Conservation (phyloP, 176 grass and related monocot species). For the Avena atlantica region DNA sequence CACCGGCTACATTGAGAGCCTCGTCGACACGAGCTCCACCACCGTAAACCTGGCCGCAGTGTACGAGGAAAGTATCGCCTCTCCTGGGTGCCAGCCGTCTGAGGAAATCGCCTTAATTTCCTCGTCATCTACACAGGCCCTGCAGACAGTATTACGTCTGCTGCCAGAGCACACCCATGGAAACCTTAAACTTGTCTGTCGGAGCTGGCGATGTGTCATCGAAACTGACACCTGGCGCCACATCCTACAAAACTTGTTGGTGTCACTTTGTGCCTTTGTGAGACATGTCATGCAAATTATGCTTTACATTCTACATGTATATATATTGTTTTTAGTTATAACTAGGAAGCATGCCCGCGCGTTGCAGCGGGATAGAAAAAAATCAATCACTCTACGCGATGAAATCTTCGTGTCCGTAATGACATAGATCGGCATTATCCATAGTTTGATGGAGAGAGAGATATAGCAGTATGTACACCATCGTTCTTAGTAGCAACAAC, state of each 20-base stretch:
- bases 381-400: too few relatives aligned
- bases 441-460: too few relatives aligned
- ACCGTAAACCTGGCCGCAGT: neutral
- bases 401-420: too few relatives aligned
- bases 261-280: too few relatives aligned
- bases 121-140: neutral
- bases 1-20: neutral
- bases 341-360: too few relatives aligned
- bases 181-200: constrained; percentile 1
- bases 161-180: constrained; percentile 2
- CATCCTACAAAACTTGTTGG: neutral
- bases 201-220: neutral
- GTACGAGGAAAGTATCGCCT: constrained; percentile 22
- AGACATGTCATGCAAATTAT: too few relatives aligned
- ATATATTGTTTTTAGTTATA: too few relatives aligned
- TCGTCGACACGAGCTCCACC: neutral
- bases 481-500: too few relatives aligned
- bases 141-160: neutral
- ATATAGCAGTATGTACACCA: too few relatives aligned
- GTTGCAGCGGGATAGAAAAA: too few relatives aligned
- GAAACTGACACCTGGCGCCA: neutral
- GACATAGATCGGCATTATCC: too few relatives aligned
- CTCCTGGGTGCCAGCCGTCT: neutral
- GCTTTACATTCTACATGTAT: too few relatives aligned
- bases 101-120: neutral